Conservation (phyloP, 805 yeast genomes). For the Candida gorgasii region DNA sequence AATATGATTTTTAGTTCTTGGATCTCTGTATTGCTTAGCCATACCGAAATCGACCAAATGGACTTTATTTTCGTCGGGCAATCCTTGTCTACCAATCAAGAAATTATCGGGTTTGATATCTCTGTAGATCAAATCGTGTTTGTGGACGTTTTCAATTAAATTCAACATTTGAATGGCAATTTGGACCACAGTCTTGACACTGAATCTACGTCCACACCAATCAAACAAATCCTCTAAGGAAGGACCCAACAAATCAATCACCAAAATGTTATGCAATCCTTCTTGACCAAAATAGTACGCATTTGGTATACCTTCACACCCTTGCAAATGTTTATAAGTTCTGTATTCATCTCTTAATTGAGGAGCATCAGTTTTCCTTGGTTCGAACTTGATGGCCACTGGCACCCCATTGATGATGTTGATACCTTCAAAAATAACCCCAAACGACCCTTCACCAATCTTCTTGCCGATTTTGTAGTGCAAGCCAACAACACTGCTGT, state of each 20-base stretch:
- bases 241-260: constrained; percentile 93
- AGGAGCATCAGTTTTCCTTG: constrained; percentile 95
- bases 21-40: constrained; percentile 98
- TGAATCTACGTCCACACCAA: constrained; percentile 94
- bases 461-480: constrained; percentile 97
- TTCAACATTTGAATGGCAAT: constrained; percentile 94
- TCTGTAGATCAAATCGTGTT: constrained; percentile 87
- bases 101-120: constrained; percentile 98
- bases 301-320: constrained; percentile 83
- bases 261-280: constrained; percentile 92
- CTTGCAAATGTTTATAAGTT: constrained; percentile 85
- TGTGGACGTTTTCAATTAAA: constrained; percentile 83
- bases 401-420: constrained; percentile 88
- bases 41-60: constrained; percentile 96
- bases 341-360: constrained; percentile 95
- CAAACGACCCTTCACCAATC: constrained; percentile 98
- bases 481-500: constrained; percentile 71
- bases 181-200: constrained; percentile 86
- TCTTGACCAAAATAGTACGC: constrained; percentile 99
- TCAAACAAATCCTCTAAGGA: constrained; percentile 94
- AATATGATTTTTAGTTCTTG: constrained; percentile 91
- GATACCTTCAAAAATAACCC: constrained; percentile 94
- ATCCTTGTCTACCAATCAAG: constrained; percentile 84
- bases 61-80: constrained; percentile 80
- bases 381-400: constrained; percentile 97